A percentile compares a stretch with the other conserved stretches of the same genome.
These are phyloP conservation scores for Diospyros kaki DNA, from an alignment of 148 eudicot species.

Conservation along the genomic window DNA sequence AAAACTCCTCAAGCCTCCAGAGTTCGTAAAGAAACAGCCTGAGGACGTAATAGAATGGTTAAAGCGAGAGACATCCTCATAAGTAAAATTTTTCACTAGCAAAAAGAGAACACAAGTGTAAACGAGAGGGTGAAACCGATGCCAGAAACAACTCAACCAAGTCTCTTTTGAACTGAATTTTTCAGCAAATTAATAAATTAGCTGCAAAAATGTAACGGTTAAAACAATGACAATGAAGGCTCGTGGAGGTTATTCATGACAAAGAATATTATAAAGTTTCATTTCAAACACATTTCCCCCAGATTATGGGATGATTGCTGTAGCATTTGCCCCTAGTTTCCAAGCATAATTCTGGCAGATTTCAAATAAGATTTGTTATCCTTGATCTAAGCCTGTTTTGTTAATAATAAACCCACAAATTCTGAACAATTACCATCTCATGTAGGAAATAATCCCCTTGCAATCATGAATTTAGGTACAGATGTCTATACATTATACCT, in stretches of 20 bases:
- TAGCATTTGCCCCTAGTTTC: slow-evolving; percentile 1
- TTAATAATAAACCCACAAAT: not conserved
- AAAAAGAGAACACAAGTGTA: not conserved
- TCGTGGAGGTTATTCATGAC: not conserved
- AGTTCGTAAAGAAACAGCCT: slow-evolving; percentile 84
- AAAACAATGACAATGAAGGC: too few species aligned
- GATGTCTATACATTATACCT: slow-evolving; percentile 38
- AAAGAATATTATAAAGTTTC: not conserved
- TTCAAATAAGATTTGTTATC: not conserved
- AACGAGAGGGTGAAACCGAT: not conserved
- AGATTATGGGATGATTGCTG: not conserved
- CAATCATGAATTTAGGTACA: not conserved
- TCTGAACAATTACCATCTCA: not conserved
- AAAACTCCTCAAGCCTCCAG: slow-evolving; percentile 80
- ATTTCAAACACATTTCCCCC: not conserved
- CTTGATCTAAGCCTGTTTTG: not conserved
- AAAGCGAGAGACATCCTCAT: not conserved
- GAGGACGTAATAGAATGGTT: not conserved
- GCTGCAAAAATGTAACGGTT: not conserved
- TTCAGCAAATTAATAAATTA: not conserved
- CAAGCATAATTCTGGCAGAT: not conserved
- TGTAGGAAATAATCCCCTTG: not conserved
- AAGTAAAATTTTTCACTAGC: not conserved
- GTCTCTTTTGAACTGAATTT: not conserved
- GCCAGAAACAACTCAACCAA: not conserved